Percentiles rank a stretch among this genome's conserved stretches.
phyloP scores from a whole-genome alignment of 2,329 filamentous ascomycete species.

The Beauveria medogensis region DNA sequence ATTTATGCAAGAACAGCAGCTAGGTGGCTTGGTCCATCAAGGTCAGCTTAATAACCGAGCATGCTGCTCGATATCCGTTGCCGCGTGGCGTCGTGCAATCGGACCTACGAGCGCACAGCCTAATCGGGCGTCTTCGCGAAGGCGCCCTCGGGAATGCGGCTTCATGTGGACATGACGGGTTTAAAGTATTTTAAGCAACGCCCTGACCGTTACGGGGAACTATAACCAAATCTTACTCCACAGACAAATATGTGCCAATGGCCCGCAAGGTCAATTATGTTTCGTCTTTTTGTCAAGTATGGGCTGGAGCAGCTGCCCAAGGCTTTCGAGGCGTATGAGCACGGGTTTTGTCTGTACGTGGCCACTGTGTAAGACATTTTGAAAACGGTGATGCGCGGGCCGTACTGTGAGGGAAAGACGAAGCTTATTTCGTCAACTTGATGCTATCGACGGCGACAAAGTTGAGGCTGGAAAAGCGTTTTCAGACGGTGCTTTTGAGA shows the following conservation, averaged over 20 bases:
- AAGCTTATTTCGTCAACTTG: background rate
- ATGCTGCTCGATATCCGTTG: slow-evolving; percentile 1
- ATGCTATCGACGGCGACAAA: background rate
- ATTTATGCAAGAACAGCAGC: background rate
- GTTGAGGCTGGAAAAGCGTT: background rate
- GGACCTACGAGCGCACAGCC: background rate
- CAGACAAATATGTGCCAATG: background rate
- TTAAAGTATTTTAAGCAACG: background rate
- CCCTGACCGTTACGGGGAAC: background rate
- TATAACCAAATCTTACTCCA: background rate
- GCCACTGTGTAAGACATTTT: background rate
- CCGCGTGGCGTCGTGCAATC: background rate
- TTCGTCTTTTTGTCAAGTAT: slow-evolving; percentile 16
- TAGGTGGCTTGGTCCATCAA: background rate
- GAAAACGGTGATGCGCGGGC: background rate
- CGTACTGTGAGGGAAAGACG: background rate
- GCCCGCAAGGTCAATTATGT: background rate
- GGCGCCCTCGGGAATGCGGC: background rate
- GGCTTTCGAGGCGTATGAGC: slow-evolving; percentile 13
- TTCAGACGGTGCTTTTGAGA: background rate
- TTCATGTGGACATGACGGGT: background rate
- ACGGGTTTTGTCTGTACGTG: slow-evolving; percentile 7
- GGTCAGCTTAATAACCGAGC: background rate
- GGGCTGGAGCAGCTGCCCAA: background rate
- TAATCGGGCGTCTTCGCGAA: background rate